Base-by-base conservation (phyloP, 176 grass and related monocot species). In the Oryza brachyantha region DNA sequence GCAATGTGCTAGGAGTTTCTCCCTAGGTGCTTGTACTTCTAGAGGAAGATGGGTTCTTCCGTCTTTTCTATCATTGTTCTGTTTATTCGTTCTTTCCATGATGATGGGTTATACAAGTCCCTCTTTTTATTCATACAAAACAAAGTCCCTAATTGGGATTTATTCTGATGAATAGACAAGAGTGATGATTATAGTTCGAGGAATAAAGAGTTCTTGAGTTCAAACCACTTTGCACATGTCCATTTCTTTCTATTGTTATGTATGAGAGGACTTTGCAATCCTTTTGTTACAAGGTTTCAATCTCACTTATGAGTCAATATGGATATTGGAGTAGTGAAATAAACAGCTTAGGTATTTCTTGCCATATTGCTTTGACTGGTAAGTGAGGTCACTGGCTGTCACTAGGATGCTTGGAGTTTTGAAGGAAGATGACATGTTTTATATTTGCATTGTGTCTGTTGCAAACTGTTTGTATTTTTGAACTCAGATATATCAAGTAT, bases 21-120 rank as follows among this genome's bases (percentile, higher is more conserved):
- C 62, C 64, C 55, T 7, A 39, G 29, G n/a, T 50, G 5, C 37
- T 24, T 41, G 54, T 52, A 52, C 37, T 35, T 58, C 27, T 3
- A 13, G 26, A 42, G 70, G 70, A 76, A 70, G 29, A 75, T 36
- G 16, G 55, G 48, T 88, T 7, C 48, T 14, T 71, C n/a, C 16
- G 2, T 14, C 14, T 72, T 72, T 45, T 64, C 6, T 21, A 42
- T 21, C 13, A 48, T 91, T 88, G 31, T 70, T 82, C 69, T 76
- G 10, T 84, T 85, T 19, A 13, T 86, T 82, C 10, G n/a, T 75
- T 78, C 27, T 68, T 29, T 78, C 59, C 48, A 52, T 79, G 59
- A 37, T 54, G 25, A 22, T 72, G 58, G 39, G 32, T 21, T 13
- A 4, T 72, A 42, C 21, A 34, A 69, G 40, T 63, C 68, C 74